phyloP scores from a whole-genome alignment of 257 asterid species.

The Voacanga thouarsii region DNA sequence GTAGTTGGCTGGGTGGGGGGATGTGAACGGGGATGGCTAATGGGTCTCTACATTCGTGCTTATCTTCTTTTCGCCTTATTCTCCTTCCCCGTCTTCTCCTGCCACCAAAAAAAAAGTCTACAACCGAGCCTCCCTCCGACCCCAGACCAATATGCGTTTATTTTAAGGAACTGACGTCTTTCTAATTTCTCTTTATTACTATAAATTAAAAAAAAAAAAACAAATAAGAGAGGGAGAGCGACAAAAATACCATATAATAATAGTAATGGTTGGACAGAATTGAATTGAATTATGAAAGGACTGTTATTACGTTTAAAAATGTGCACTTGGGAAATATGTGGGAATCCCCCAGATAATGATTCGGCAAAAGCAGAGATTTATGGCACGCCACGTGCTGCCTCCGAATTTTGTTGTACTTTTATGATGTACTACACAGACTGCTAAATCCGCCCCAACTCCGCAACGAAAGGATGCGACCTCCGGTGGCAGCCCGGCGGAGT shows the following conservation, averaged over 20 bases:
- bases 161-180: not conserved
- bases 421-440: too few species aligned
- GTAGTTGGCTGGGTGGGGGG: too few species aligned
- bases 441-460: not conserved
- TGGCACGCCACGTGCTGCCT: constrained; percentile 10
- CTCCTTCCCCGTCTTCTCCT: not conserved
- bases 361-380: constrained; percentile 7
- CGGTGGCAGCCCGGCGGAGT: too few species aligned
- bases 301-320: not conserved
- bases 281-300: not conserved
- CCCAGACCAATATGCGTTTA: constrained; percentile 6
- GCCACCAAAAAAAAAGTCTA: not conserved
- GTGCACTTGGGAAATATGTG: not conserved
- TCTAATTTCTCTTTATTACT: not conserved
- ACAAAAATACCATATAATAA: too few species aligned
- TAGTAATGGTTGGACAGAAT: not conserved
- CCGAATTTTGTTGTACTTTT: not conserved
- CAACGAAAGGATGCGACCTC: too few species aligned
- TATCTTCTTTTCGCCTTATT: not conserved
- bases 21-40: not conserved
- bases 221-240: too few species aligned
- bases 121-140: not conserved
- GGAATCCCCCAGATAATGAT: not conserved
- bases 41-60: not conserved
- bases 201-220: too few species aligned